Evolutionary conservation across 2,329 filamentous ascomycete genomes (phyloP).

Genomic region (Didymosphaeria variabile): DNA sequence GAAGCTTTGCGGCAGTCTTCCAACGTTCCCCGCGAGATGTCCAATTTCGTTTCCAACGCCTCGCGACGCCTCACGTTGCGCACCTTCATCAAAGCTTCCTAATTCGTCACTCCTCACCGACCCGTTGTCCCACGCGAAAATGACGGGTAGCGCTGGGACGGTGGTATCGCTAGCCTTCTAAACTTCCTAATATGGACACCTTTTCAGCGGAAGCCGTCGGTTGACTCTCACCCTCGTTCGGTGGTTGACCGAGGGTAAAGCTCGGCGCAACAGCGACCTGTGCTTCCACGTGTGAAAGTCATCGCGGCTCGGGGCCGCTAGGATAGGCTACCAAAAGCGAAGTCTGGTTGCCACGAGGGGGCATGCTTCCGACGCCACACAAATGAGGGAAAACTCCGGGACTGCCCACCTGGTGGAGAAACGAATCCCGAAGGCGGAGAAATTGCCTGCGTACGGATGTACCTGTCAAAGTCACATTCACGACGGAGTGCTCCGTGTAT

Average conservation of each 20-base stretch:
- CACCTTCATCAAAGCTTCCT: slow-evolving; percentile 1
- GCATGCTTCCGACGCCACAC: background rate
- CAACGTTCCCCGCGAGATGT: slow-evolving; percentile 16
- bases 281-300: background rate
- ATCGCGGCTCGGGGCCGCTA: background rate
- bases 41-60: slow-evolving; percentile 9
- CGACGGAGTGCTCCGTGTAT: background rate
- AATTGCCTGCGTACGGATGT: background rate
- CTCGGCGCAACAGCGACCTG: background rate
- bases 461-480: background rate
- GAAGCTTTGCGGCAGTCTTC: slow-evolving; percentile 6
- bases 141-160: background rate
- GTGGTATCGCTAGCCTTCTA: background rate
- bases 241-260: background rate
- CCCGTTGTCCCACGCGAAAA: slow-evolving; percentile 5
- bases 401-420: background rate
- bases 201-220: background rate
- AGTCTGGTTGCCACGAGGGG: slow-evolving; percentile 1
- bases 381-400: slow-evolving; percentile 1
- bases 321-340: slow-evolving; percentile 1
- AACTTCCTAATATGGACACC: background rate
- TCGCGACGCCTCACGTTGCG: background rate
- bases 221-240: background rate
- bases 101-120: background rate
- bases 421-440: slow-evolving; percentile 3